phyloP scores from a whole-genome alignment of 2,329 filamentous ascomycete species.

The Arthrobotrys entomopaga region DNA sequence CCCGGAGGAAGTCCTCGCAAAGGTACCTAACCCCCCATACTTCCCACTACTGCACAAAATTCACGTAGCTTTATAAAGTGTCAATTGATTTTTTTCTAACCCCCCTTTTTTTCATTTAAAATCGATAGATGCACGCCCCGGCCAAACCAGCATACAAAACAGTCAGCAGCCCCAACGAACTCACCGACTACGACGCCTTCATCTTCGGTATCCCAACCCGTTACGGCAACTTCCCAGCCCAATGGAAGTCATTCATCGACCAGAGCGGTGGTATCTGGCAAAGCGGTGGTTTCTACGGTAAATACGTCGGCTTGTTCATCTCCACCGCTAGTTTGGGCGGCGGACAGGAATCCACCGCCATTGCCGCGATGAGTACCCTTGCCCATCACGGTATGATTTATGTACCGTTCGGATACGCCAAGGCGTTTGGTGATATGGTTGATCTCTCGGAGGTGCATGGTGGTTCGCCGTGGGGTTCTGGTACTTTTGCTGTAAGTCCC shows the following conservation, averaged over 20 bases:
- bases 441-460: conserved; percentile 84
- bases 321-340: conserved; percentile 85
- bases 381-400: conserved; percentile 94
- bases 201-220: conserved; percentile 94
- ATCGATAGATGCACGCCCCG: conserved; percentile 78
- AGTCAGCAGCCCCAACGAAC: conserved; percentile 68
- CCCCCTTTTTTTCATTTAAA: too few species aligned
- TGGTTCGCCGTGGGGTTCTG: conserved; percentile 90
- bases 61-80: too few species aligned
- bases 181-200: conserved; percentile 80
- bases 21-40: conserved; percentile 62
- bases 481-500: conserved; percentile 78
- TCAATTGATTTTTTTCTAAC: too few species aligned
- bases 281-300: conserved; percentile 80
- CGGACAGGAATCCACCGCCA: conserved; percentile 88
- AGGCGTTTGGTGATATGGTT: conserved; percentile 74
- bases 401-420: conserved; percentile 93
- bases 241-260: conserved; percentile 97
- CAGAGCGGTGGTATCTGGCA: conserved; percentile 86
- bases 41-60: too few species aligned
- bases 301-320: conserved; percentile 91
- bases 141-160: conserved; percentile 76
- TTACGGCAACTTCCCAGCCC: conserved; percentile 95
- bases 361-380: conserved; percentile 84
- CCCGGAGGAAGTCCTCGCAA: conserved; percentile 78